Percentiles rank a stretch among this genome's conserved stretches.
Evolutionary conservation across 2,329 filamentous ascomycete genomes (phyloP).

Genomic region (Monosporascus sp.): DNA sequence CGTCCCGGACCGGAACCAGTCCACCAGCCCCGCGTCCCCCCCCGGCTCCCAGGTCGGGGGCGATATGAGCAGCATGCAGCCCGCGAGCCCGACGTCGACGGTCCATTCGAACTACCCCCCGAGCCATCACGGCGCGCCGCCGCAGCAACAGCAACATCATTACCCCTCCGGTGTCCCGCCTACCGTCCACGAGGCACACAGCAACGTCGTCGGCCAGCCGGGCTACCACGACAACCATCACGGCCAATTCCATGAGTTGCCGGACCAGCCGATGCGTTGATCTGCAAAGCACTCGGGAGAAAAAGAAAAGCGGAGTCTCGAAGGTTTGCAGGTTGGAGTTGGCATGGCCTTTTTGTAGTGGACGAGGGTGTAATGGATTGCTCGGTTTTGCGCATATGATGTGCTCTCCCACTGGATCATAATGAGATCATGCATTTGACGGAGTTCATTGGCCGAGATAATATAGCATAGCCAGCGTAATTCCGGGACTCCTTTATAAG

Average conservation of each 20-base stretch:
- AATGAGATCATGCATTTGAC: too few species aligned
- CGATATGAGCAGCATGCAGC: slow-evolving; percentile 13
- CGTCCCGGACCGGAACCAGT: slow-evolving; percentile 19
- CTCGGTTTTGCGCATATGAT: too few species aligned
- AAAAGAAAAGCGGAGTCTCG: too few species aligned
- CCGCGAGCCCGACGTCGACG: slow-evolving; percentile 21
- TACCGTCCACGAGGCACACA: slow-evolving; percentile 34
- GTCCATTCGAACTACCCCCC: slow-evolving; percentile 16
- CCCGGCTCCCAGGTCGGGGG: slow-evolving; percentile 20
- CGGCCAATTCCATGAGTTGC: slow-evolving; percentile 36
- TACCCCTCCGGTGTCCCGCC: slow-evolving; percentile 15
- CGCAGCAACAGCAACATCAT: slow-evolving; percentile 18
- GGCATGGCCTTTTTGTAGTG: too few species aligned
- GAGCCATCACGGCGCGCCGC: slow-evolving; percentile 2
- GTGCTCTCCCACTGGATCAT: too few species aligned
- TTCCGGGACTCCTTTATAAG: too few species aligned
- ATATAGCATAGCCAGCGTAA: too few species aligned
- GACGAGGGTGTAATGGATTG: too few species aligned
- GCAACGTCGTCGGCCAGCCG: slow-evolving; percentile 24
- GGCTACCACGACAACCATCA: slow-evolving; percentile 27
- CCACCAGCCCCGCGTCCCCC: slow-evolving; percentile 23
- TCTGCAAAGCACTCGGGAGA: too few species aligned
- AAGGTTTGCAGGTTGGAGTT: too few species aligned
- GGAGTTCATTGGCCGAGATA: too few species aligned
- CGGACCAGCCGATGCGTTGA: not conserved